Percentiles rank a stretch among this genome's conserved stretches.
phyloP scores from a whole-genome alignment of 257 asterid species.

The Verbascum thapsus region DNA sequence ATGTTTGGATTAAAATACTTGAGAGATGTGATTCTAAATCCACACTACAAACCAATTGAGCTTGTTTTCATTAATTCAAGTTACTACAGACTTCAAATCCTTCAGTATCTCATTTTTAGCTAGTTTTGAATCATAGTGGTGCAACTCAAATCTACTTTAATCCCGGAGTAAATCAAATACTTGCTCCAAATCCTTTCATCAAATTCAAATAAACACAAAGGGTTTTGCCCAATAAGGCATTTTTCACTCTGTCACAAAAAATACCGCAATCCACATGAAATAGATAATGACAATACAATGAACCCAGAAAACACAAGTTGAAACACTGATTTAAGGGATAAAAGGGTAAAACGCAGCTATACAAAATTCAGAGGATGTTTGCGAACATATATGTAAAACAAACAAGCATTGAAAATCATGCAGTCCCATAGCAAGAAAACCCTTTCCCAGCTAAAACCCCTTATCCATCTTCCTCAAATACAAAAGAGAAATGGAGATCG shows the following conservation, averaged over 20 bases:
- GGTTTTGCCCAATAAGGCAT: neutral
- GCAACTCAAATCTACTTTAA: no score
- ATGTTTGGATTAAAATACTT: no score
- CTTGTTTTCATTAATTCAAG: no score
- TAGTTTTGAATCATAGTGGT: no score
- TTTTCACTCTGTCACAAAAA: neutral
- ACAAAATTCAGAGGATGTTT: neutral
- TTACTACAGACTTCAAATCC: no score
- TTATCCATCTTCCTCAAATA: neutral
- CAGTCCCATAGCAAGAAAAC: neutral
- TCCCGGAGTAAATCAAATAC: no score
- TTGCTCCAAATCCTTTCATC: no score
- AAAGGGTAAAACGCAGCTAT: neutral
- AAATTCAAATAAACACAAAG: no score
- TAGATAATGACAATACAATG: neutral
- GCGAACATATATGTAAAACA: neutral
- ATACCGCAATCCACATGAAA: neutral
- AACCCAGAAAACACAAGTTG: neutral
- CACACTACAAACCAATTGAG: no score
- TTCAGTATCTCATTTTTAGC: no score
- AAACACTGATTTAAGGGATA: neutral
- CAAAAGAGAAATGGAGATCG: neutral
- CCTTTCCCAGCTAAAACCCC: neutral
- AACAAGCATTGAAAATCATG: neutral
- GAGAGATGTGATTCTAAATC: no score